Evolutionary conservation across 495 filamentous ascomycete genomes (phyloP).

Genomic region (Hyphodiscus hymeniophilus): DNA sequence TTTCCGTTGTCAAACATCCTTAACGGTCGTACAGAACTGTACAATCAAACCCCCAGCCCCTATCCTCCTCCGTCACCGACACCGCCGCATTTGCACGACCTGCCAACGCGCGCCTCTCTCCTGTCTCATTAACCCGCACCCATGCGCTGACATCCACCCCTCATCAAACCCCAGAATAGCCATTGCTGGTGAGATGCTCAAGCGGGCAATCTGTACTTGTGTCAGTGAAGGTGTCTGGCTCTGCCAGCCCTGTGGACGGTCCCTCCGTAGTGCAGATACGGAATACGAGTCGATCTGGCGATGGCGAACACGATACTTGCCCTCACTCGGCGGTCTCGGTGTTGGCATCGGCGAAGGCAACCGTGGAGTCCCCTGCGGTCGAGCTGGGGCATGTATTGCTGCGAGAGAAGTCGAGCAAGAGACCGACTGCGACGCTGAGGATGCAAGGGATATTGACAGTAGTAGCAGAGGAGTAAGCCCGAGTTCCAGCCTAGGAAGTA

Average conservation of each 20-base stretch:
- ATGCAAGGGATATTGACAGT: slow-evolving; percentile 34
- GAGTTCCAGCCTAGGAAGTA: slow-evolving; percentile 8
- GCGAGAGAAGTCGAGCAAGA: slow-evolving; percentile 69
- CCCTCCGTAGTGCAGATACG: slow-evolving; percentile 57
- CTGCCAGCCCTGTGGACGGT: slow-evolving; percentile 68
- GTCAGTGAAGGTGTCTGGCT: slow-evolving; percentile 58
- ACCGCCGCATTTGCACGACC: slow-evolving; percentile 68
- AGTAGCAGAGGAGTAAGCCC: slow-evolving; percentile 22
- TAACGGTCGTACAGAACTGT: slow-evolving; percentile 58
- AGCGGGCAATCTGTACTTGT: slow-evolving; percentile 62
- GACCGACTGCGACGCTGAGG: slow-evolving; percentile 66
- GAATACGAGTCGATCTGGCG: slow-evolving; percentile 74
- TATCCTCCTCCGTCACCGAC: slow-evolving; percentile 53
- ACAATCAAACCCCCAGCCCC: slow-evolving; percentile 65
- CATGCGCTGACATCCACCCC: neutral
- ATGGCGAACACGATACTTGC: slow-evolving; percentile 81
- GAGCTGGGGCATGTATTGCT: slow-evolving; percentile 59
- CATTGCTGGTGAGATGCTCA: slow-evolving; percentile 32
- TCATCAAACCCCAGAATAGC: neutral
- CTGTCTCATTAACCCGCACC: slow-evolving; percentile 15
- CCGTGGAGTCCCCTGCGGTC: slow-evolving; percentile 77
- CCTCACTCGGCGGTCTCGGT: slow-evolving; percentile 69
- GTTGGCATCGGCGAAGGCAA: slow-evolving; percentile 84
- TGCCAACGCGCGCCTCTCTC: slow-evolving; percentile 61
- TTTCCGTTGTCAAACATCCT: neutral